Conservation (phyloP, 805 yeast species). For the Kodamaea kaohsiungensis region DNA sequence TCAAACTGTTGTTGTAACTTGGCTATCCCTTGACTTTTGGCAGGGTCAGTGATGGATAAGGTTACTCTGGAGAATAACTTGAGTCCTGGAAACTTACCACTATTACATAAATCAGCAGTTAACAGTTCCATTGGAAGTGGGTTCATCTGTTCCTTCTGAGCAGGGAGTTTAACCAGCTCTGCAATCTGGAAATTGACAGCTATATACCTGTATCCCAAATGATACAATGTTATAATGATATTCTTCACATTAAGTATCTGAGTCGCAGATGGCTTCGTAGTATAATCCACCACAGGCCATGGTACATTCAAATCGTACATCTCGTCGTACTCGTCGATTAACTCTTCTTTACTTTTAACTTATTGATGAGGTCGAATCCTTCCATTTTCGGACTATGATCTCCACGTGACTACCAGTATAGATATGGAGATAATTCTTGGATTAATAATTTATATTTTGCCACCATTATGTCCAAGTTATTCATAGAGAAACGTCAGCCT, state of each 20-base stretch:
- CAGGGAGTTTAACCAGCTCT: constrained; percentile 55
- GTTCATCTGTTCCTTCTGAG: constrained; percentile 44
- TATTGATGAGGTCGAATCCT: background rate
- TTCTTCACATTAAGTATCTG: constrained; percentile 49
- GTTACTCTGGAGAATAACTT: constrained; percentile 70
- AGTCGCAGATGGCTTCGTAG: constrained; percentile 36
- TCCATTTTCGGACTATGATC: background rate
- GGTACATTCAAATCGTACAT: constrained; percentile 67
- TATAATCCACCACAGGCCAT: constrained; percentile 63
- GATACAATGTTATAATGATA: constrained; percentile 52
- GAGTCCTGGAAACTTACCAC: constrained; percentile 31
- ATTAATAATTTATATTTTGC: background rate
- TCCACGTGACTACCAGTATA: background rate
- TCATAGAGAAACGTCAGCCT: constrained; percentile 6
- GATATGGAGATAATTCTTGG: background rate
- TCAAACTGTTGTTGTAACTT: constrained; percentile 60
- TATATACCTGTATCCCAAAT: constrained; percentile 70
- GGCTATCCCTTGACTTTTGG: constrained; percentile 66
- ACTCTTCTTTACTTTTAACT: background rate
- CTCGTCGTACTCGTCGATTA: background rate
- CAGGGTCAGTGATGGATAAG: constrained; percentile 70
- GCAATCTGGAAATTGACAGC: constrained; percentile 69
- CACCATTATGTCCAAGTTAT: constrained; percentile 9
- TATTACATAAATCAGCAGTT: constrained; percentile 16
- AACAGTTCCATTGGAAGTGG: constrained; percentile 43